A percentile compares a stretch with the other conserved stretches of the same genome.
These are phyloP conservation scores for Amanita subjunquillea DNA, from an alignment of 768 basidiomycete genomes.

Conservation along the genomic window DNA sequence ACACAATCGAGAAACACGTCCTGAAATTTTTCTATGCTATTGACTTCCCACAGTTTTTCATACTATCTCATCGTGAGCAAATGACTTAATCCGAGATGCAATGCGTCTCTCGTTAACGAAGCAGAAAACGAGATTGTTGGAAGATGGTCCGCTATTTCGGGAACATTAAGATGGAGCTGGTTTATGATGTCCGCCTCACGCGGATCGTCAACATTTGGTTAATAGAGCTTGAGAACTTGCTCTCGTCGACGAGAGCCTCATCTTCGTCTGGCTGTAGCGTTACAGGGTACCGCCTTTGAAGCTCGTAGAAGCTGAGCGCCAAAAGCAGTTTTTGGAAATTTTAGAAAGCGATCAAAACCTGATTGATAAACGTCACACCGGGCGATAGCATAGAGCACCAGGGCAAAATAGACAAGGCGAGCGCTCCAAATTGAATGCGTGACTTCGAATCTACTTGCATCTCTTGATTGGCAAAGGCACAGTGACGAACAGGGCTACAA, in stretches of 20 bases:
- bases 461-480: too few relatives aligned
- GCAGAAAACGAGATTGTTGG: constrained; percentile 2
- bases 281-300: constrained; percentile 2
- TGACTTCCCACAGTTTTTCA: constrained; percentile 5
- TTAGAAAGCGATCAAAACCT: constrained; percentile 2
- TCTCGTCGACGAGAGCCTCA: constrained; percentile 1
- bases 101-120: not conserved
- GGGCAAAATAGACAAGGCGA: not conserved
- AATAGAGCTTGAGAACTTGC: constrained; percentile 5
- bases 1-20: constrained; percentile 7
- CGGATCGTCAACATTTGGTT: not conserved
- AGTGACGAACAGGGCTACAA: too few relatives aligned
- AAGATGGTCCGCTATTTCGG: constrained; percentile 2
- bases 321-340: not conserved
- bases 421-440: constrained; percentile 1
- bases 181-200: constrained; percentile 1
- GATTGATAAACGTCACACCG: not conserved
- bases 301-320: not conserved
- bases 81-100: not conserved
- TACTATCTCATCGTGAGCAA: constrained; percentile 3
- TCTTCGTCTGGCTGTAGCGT: not conserved
- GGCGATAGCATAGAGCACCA: not conserved
- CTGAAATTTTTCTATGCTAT: constrained; percentile 6
- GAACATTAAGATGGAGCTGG: constrained; percentile 1
- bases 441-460: not conserved